Conservation (phyloP, 225 moss, liverwort and hornwort species). For the Polytrichum commune region DNA sequence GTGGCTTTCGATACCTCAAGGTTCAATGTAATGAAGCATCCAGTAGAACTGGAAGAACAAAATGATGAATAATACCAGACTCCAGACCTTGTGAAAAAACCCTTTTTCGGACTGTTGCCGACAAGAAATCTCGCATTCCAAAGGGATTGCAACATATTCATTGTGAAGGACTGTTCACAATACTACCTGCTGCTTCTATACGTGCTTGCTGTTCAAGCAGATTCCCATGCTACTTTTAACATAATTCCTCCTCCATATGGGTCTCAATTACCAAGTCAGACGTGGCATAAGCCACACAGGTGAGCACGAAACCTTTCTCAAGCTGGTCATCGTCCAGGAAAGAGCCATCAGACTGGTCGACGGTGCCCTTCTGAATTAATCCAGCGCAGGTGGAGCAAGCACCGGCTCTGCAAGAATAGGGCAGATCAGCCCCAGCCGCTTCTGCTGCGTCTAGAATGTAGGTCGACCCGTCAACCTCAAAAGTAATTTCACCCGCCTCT, state of each 20-base stretch:
- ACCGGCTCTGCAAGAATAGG: slow-evolving; percentile 56
- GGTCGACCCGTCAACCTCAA: slow-evolving; percentile 32
- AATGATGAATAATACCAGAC: too few relatives aligned
- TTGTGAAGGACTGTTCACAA: not conserved
- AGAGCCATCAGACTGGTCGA: slow-evolving; percentile 53
- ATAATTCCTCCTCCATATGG: slow-evolving; percentile 46
- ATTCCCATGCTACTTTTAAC: too few relatives aligned
- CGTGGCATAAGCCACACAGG: slow-evolving; percentile 47
- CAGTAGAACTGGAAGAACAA: too few relatives aligned
- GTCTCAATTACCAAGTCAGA: slow-evolving; percentile 55
- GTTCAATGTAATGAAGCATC: too few relatives aligned
- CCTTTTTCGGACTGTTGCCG: too few relatives aligned
- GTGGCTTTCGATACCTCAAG: too few relatives aligned
- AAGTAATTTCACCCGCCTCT: slow-evolving; percentile 23
- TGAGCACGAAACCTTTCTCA: slow-evolving; percentile 30
- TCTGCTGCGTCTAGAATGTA: slow-evolving; percentile 47
- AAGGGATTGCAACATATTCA: too few relatives aligned
- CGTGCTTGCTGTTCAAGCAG: too few relatives aligned
- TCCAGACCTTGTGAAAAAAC: too few relatives aligned
- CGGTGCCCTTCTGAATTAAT: slow-evolving; percentile 22
- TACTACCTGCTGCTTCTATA: not conserved
- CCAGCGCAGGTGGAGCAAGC: slow-evolving; percentile 57
- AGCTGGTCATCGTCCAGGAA: slow-evolving; percentile 34
- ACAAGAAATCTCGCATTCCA: too few relatives aligned
- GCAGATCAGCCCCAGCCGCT: slow-evolving; percentile 49